phyloP scores from a whole-genome alignment of 106 monocot genomes.

The Dioscorea dumetorum region DNA sequence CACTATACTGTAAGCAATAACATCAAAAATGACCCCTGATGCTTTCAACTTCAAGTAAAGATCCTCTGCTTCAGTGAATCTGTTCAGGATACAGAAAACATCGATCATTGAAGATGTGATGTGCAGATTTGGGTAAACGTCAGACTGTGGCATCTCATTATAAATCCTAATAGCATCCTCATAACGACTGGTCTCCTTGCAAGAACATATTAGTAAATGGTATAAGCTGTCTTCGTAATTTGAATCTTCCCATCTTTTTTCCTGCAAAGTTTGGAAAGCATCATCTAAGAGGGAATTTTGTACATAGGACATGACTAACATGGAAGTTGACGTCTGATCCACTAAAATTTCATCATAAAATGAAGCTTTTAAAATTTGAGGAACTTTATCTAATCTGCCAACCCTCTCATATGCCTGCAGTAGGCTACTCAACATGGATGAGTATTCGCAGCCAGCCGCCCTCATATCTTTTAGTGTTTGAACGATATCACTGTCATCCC shows the following conservation, averaged over 20 bases:
- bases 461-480: constrained; percentile 75
- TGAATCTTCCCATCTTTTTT: constrained; percentile 72
- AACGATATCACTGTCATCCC: constrained; percentile 41
- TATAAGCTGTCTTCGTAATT: constrained; percentile 78
- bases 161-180: constrained; percentile 63
- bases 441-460: constrained; percentile 41
- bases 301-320: constrained; percentile 63
- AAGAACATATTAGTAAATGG: constrained; percentile 89
- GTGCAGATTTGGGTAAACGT: constrained; percentile 55
- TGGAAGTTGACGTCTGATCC: constrained; percentile 75
- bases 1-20: constrained; percentile 80
- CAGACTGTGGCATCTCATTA: constrained; percentile 49
- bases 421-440: constrained; percentile 65
- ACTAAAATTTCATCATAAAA: constrained; percentile 66
- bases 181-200: constrained; percentile 67
- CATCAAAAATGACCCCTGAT: constrained; percentile 48
- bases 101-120: constrained; percentile 86
- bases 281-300: constrained; percentile 57
- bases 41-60: constrained; percentile 56
- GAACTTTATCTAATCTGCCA: constrained; percentile 41
- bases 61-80: constrained; percentile 64
- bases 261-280: constrained; percentile 48
- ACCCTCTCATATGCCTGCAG: constrained; percentile 76
- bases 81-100: constrained; percentile 49
- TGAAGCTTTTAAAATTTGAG: constrained; percentile 42